phyloP scores from a whole-genome alignment of 768 basidiomycete species.

The Trametes sanguinea region DNA sequence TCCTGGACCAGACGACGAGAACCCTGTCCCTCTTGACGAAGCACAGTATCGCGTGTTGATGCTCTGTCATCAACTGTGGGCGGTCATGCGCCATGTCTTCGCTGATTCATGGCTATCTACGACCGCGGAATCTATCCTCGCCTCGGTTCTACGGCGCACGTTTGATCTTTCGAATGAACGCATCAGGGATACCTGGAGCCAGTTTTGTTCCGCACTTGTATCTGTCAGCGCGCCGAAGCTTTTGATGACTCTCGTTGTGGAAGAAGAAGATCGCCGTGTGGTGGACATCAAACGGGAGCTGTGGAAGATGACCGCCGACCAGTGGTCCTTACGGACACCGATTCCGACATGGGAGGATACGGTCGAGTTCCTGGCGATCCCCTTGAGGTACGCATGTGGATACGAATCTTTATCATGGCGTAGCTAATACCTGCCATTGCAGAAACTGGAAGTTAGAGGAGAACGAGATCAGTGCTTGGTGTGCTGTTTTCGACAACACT shows the following conservation, averaged over 20 bases:
- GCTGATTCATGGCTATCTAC: slow-evolving; percentile 40
- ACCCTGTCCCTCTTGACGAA: not conserved
- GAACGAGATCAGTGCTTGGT: slow-evolving; percentile 47
- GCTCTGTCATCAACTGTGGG: slow-evolving; percentile 52
- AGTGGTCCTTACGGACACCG: slow-evolving; percentile 30
- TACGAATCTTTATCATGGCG: not conserved
- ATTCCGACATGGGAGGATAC: slow-evolving; percentile 43
- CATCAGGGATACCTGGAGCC: slow-evolving; percentile 48
- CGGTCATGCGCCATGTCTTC: slow-evolving; percentile 51
- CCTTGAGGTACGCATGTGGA: slow-evolving; percentile 44
- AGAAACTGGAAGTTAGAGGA: slow-evolving; percentile 51
- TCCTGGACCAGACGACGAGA: not conserved
- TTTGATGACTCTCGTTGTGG: slow-evolving; percentile 37
- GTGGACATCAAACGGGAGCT: slow-evolving; percentile 44
- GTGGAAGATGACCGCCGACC: slow-evolving; percentile 49
- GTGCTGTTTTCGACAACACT: slow-evolving; percentile 36
- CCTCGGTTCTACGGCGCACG: slow-evolving; percentile 43
- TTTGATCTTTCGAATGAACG: slow-evolving; percentile 43
- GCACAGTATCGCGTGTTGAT: slow-evolving; percentile 29
- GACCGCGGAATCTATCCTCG: slow-evolving; percentile 49
- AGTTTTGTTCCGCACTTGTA: slow-evolving; percentile 51
- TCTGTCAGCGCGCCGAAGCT: slow-evolving; percentile 43
- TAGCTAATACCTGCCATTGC: slow-evolving; percentile 8
- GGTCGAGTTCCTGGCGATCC: slow-evolving; percentile 47
- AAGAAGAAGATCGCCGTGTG: slow-evolving; percentile 31